Percentiles rank a stretch among this genome's conserved stretches.
Conservation (phyloP, 306 rosid genomes). For the Calophaca sinica region DNA sequence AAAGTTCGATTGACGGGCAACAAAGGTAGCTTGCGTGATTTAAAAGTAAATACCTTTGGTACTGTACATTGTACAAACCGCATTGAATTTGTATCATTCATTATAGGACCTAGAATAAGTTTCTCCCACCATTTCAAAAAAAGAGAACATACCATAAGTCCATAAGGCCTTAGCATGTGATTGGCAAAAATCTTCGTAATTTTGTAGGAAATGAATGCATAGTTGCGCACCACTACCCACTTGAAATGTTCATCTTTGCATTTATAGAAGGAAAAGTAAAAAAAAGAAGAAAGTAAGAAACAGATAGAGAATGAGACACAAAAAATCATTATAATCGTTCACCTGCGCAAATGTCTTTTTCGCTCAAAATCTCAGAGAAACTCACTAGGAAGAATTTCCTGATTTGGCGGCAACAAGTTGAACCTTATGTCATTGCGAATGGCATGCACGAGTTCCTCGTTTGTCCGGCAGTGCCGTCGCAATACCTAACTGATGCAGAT, state of each 20-base stretch:
- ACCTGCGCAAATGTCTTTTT: too few species aligned
- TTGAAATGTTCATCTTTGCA: too few species aligned
- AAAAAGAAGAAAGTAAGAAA: not conserved
- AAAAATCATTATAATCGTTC: not conserved
- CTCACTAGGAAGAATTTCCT: too few species aligned
- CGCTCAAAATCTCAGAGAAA: too few species aligned
- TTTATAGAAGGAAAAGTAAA: not conserved
- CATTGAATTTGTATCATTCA: conserved; percentile 8
- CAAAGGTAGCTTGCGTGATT: conserved; percentile 21
- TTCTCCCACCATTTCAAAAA: conserved; percentile 2
- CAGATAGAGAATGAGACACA: not conserved
- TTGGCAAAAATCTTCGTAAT: too few species aligned
- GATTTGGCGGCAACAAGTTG: too few species aligned
- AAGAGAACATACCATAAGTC: not conserved
- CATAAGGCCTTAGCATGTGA: not conserved
- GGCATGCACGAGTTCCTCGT: too few species aligned
- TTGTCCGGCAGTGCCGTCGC: too few species aligned
- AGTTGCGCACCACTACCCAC: too few species aligned
- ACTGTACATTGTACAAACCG: not conserved
- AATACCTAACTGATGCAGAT: too few species aligned
- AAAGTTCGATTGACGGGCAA: not conserved
- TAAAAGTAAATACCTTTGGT: conserved; percentile 15
- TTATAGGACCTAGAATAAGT: not conserved
- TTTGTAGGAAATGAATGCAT: too few species aligned
- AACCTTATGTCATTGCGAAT: too few species aligned